Evolutionary conservation across 306 rosid genomes (phyloP).

Genomic region (Trifolium pratense): DNA sequence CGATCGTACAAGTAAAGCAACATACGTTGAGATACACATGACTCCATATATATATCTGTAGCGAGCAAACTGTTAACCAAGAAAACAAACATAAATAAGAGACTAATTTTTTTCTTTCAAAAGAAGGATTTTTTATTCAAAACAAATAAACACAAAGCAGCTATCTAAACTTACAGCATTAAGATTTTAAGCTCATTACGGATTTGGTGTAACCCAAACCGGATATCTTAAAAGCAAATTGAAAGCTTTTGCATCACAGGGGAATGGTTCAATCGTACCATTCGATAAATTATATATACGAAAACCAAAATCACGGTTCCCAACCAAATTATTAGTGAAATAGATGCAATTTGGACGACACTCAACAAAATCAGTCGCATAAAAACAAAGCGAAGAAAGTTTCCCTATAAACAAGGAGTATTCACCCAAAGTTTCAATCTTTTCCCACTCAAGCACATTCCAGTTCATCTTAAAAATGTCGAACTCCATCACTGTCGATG

Average conservation of each 20-base stretch:
- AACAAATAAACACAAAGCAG: background rate
- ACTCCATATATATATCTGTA: too few species aligned
- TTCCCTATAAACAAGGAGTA: conserved; percentile 57
- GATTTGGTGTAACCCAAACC: conserved; percentile 70
- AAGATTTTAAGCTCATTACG: conserved; percentile 40
- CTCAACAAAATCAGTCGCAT: conserved; percentile 54
- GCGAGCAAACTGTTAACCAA: background rate
- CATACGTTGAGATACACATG: background rate
- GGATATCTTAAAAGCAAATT: conserved; percentile 47
- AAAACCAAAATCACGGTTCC: conserved; percentile 58
- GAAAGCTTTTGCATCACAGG: conserved; percentile 36
- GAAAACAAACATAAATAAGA: background rate
- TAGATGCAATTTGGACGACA: conserved; percentile 57
- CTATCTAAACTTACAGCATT: background rate
- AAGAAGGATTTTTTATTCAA: background rate
- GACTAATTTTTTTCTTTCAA: background rate
- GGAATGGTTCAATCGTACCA: conserved; percentile 50
- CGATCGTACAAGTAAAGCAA: too few species aligned
- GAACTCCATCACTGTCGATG: too few species aligned
- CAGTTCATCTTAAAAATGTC: background rate
- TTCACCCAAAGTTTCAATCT: conserved; percentile 53
- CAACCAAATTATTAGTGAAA: conserved; percentile 61
- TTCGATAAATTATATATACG: conserved; percentile 59
- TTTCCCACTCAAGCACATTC: conserved; percentile 50
- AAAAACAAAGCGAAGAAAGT: conserved; percentile 55